phyloP scores from a whole-genome alignment of 1,139 yeast species.

The Schwanniomyces etchellsii region DNA sequence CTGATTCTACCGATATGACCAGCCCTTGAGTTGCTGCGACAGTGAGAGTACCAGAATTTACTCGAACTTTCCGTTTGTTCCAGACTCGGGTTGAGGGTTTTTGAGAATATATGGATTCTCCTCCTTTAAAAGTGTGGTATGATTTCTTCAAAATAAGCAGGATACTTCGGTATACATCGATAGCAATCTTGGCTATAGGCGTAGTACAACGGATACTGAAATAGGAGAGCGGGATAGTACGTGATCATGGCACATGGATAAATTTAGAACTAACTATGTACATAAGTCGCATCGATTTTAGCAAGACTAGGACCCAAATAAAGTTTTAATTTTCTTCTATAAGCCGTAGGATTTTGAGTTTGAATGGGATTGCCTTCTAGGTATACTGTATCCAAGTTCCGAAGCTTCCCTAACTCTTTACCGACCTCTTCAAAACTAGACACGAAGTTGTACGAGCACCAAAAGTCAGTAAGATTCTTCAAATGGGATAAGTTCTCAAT shows the following conservation, averaged over 20 bases:
- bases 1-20: too few relatives aligned
- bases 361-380: conserved; percentile 95
- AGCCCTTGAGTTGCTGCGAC: not conserved
- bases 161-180: too few relatives aligned
- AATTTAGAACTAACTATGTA: conserved; percentile 18
- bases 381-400: conserved; percentile 79
- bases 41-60: too few relatives aligned
- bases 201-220: too few relatives aligned
- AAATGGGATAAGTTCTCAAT: conserved; percentile 67
- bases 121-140: too few relatives aligned
- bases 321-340: conserved; percentile 75
- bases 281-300: conserved; percentile 89
- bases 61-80: too few relatives aligned
- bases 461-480: conserved; percentile 71
- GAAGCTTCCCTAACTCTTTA: conserved; percentile 55
- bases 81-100: too few relatives aligned
- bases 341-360: conserved; percentile 63
- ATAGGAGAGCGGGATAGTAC: too few relatives aligned
- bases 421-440: conserved; percentile 66
- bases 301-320: conserved; percentile 67
- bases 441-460: conserved; percentile 83
- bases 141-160: too few relatives aligned
- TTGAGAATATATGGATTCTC: too few relatives aligned
- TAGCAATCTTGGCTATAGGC: too few relatives aligned
- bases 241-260: too few relatives aligned